Evolutionary conservation across 78 protist genomes (phyloP), one percentile per base, ranked within the genome.

Genomic region (slime mould (Dictyostelium discoideum)): DNA sequence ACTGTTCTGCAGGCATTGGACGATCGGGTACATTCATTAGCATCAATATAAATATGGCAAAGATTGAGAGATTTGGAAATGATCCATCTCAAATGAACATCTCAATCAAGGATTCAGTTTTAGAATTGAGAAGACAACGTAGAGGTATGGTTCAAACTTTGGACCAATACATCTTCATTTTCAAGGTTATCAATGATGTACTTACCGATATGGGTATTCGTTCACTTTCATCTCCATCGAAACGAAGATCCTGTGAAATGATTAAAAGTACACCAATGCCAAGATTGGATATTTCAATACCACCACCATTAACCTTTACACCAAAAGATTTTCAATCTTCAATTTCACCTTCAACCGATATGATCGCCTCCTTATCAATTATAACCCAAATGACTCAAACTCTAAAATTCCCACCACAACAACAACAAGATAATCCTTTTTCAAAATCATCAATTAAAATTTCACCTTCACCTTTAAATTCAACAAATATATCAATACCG

Each of bases 1-100:
- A 97, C 74, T 97, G 98, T 87, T 69, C 93, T 5, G 98, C 97
- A 11, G 98, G 98, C 10, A 92, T 97, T 46, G 98, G 98, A 48
- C 14, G 98, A 18, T 88, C 97, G 1, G 98, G 98, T 6, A 96
- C 97, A 39, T 97, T 96, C 44, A 94, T 96, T 5, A 92, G 97
- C 37, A 83, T 94, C 65, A 94, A 94, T 79, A 65, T 96, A 37
- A 54, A 65, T 57, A 84, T 92, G 84, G 86, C 94, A 24, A 89
- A 89, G 69, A 89, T 89, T 69, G 94, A 89, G 22, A 46, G 94
- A 39, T 44, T 37, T 29, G n/a, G 29, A 18, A 89, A 89, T 24
- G 85, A 89, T 69, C 80, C 74, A 69, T 32, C 81, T 39, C 44
- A 39, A 44, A 22, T 48, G 9, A 60, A 78, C 54, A 81, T 89